Base-by-base conservation (phyloP, 1,284 basidiomycete genomes). In the Naganishia sp. region DNA sequence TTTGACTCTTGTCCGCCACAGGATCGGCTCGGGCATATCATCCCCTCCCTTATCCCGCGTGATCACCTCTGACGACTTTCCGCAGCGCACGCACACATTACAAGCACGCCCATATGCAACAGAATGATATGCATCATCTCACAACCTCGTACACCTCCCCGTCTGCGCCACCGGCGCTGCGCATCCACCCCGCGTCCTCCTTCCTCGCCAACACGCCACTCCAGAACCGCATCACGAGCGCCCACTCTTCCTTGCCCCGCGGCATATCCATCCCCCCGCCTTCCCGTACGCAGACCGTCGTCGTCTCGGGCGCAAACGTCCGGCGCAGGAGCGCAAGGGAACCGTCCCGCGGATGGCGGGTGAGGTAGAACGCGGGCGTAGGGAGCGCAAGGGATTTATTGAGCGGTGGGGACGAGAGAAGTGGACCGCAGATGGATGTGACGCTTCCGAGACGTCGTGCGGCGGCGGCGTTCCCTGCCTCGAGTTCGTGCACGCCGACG, bases 191-290 rank as follows among this genome's bases (percentile, higher is more conserved):
- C 28, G 32, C 43, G 23, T 73, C 72, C 41, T 75, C 71, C 0
- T 86, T 83, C 71, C 82, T 84, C 6, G 79, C 82, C 50, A 94
- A 79, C 57, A 82, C 79, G 75, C 87, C 84, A 70, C 89, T 89
- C 91, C 92, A 94, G 77, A 93, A 93, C 67, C 83, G 81, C 89
- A 94, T 92, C 54, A 94, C 84, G 0, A 86, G 86, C 71, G 85
- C 84, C 90, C 90, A 93, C 73, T 93, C 90, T 9, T 85, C 84
- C 70, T 81, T 83, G n/a, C 85, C 87, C 18, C 83, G 79, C 3
- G 89, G 90, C 91, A 94, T 94, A 2, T 85, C 86, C 43, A 83
- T 81, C 53, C 79, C 81, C 1, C 74, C 78, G 79, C 81, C 56
- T 58, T 63, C 64, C 55, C 60, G 4, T 1, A 83, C 81, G 13